Evolutionary conservation across 805 yeast species (phyloP).

Genomic region (Candida boidinii): DNA sequence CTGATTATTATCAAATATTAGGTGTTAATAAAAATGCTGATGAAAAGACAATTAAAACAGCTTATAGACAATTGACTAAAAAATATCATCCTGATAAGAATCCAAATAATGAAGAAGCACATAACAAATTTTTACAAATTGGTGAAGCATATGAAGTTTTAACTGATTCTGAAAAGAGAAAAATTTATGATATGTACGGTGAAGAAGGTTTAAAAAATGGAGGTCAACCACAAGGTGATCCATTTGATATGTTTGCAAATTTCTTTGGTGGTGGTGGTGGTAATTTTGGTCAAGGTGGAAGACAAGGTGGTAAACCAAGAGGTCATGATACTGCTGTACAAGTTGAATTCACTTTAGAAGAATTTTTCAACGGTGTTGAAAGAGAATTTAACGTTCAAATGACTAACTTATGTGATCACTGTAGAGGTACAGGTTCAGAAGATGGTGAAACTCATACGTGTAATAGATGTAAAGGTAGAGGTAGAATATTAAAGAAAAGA

Average conservation of each 20-base stretch:
- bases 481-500: conserved; percentile 52
- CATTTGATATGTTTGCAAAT: conserved; percentile 52
- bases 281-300: conserved; percentile 16
- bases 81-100: conserved; percentile 95
- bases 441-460: conserved; percentile 70
- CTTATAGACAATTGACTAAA: conserved; percentile 73
- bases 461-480: conserved; percentile 64
- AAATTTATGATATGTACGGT: conserved; percentile 69
- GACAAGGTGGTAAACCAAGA: conserved; percentile 34
- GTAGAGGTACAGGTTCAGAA: conserved; percentile 79
- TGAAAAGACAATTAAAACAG: conserved; percentile 77
- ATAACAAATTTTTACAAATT: conserved; percentile 77
- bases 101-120: conserved; percentile 73
- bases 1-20: conserved; percentile 44
- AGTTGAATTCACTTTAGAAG: conserved; percentile 49
- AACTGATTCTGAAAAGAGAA: conserved; percentile 59
- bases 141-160: conserved; percentile 91
- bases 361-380: conserved; percentile 63
- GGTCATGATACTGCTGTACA: conserved; percentile 58
- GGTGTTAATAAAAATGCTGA: conserved; percentile 64
- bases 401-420: conserved; percentile 67
- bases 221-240: conserved; percentile 26
- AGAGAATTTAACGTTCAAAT: conserved; percentile 54
- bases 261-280: conserved; percentile 47
- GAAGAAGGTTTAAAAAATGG: conserved; percentile 57